Evolutionary conservation across 2,329 filamentous ascomycete species (phyloP).

Genomic region (Helotiales sp.): DNA sequence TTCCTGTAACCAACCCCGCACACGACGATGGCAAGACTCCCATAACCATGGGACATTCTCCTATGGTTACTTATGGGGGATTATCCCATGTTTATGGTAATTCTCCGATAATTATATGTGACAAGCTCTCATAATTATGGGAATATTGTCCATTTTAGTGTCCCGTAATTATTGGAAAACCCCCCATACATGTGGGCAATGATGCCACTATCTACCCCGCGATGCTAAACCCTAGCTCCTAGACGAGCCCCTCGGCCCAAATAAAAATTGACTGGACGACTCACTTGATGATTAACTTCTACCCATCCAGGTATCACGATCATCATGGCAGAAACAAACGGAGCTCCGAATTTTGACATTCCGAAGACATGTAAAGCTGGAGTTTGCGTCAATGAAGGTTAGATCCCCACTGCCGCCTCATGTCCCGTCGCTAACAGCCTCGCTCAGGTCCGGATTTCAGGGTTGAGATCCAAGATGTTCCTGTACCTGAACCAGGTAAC

Average conservation of each 20-base stretch:
- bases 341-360: conserved; percentile 44
- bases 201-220: conserved; percentile 11
- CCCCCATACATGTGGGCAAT: no score
- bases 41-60: no score
- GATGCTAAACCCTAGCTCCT: neutral
- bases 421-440: neutral
- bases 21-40: no score
- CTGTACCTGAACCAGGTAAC: conserved; percentile 52
- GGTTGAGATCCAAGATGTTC: conserved; percentile 53
- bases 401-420: neutral
- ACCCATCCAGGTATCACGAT: conserved; percentile 1
- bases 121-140: no score
- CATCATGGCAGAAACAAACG: conserved; percentile 13
- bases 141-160: no score
- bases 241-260: neutral
- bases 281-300: neutral
- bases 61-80: no score
- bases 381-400: conserved; percentile 52
- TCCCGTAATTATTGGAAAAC: no score
- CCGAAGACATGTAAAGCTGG: conserved; percentile 56
- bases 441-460: conserved; percentile 51
- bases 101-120: no score
- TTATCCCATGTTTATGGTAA: no score
- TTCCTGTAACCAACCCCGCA: neutral
- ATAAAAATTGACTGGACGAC: neutral